Percentiles rank a stretch among this genome's conserved stretches.
Evolutionary conservation across 2,329 filamentous ascomycete species (phyloP).

Genomic region (Xylariales sp.): DNA sequence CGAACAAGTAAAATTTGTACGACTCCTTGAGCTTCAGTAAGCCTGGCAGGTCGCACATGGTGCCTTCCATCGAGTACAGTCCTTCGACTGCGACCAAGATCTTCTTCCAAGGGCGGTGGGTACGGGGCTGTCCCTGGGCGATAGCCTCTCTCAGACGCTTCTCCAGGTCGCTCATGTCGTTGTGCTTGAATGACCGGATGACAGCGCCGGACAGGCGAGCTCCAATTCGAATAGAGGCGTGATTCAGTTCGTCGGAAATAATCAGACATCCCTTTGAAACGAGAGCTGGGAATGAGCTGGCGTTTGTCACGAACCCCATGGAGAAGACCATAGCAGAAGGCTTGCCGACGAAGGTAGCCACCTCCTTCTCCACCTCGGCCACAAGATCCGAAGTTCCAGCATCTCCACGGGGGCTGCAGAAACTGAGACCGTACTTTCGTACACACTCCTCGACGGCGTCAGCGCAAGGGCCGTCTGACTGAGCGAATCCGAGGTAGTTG

Average conservation of each 20-base stretch:
- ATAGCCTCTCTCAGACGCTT: slow-evolving; percentile 84
- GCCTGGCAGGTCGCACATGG: slow-evolving; percentile 95
- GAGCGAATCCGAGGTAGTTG: slow-evolving; percentile 97
- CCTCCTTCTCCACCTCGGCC: slow-evolving; percentile 80
- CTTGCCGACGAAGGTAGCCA: slow-evolving; percentile 92
- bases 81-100: slow-evolving; percentile 95
- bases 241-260: slow-evolving; percentile 95
- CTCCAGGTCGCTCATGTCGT: slow-evolving; percentile 88
- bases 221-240: slow-evolving; percentile 94
- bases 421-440: slow-evolving; percentile 78
- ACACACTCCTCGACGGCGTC: slow-evolving; percentile 85
- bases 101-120: slow-evolving; percentile 99
- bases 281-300: slow-evolving; percentile 84
- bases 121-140: slow-evolving; percentile 92
- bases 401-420: slow-evolving; percentile 77
- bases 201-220: slow-evolving; percentile 91
- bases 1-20: slow-evolving; percentile 95
- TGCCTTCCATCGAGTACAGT: slow-evolving; percentile 98
- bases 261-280: slow-evolving; percentile 91
- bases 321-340: slow-evolving; percentile 94
- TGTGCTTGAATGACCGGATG: slow-evolving; percentile 96
- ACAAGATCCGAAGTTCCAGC: slow-evolving; percentile 83
- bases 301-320: slow-evolving; percentile 98
- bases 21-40: slow-evolving; percentile 82
- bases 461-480: slow-evolving; percentile 94